A percentile compares a stretch with the other conserved stretches of the same genome.
phyloP scores from a whole-genome alignment of 768 basidiomycete species.

The Thelephora ganbajun region DNA sequence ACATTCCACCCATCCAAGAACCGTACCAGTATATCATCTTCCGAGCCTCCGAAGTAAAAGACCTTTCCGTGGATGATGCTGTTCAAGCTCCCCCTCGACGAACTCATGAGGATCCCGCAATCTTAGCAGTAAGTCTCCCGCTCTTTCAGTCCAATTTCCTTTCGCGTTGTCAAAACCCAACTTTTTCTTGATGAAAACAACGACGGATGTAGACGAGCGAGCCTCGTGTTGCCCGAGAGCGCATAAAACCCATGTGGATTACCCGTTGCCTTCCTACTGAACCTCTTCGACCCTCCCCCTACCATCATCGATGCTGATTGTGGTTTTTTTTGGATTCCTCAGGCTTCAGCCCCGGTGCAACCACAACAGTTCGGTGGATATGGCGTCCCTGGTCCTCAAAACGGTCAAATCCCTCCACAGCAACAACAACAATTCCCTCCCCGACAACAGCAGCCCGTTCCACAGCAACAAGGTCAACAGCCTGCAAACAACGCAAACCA shows the following conservation, averaged over 20 bases:
- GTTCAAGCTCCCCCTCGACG: conserved; percentile 23
- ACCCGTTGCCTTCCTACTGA: conserved; percentile 56
- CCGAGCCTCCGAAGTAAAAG: conserved; percentile 81
- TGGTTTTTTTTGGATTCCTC: conserved; percentile 2
- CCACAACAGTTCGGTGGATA: conserved; percentile 6
- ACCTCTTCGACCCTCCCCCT: conserved; percentile 1
- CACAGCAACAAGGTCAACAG: conserved; percentile 4
- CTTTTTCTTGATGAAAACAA: conserved; percentile 25
- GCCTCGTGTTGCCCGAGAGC: conserved; percentile 27
- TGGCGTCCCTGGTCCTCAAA: conserved; percentile 10
- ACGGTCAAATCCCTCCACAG: conserved; percentile 10
- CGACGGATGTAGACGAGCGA: conserved; percentile 31
- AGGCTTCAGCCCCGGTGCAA: conserved; percentile 37
- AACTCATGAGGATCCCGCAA: conserved; percentile 74
- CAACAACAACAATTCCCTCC: conserved; percentile 6
- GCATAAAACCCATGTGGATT: conserved; percentile 33
- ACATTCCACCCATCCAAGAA: conserved; percentile 70
- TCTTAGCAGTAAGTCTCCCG: conserved; percentile 51
- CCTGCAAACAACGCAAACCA: conserved; percentile 3
- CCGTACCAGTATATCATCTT: conserved; percentile 88
- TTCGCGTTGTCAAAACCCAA: conserved; percentile 4
- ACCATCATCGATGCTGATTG: conserved; percentile 2
- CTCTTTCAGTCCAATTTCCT: conserved; percentile 8
- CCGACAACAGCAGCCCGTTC: conserved; percentile 8
- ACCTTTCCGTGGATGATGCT: conserved; percentile 72